phyloP scores from a whole-genome alignment of 2,329 filamentous ascomycete genomes.

The Neodidymelliopsis sp. region DNA sequence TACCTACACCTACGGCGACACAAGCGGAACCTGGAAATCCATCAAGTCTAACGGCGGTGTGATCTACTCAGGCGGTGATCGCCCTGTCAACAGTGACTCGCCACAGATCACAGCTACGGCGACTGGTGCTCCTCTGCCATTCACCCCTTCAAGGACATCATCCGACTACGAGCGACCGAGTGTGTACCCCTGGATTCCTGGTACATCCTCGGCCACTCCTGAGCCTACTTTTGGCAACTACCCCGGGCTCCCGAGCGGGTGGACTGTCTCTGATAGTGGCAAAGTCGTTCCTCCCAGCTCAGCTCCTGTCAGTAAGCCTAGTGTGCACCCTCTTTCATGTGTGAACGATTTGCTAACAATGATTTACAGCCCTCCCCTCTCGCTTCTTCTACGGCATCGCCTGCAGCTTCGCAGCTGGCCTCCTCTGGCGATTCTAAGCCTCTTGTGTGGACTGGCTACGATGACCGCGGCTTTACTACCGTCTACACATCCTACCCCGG shows the following conservation, averaged over 20 bases:
- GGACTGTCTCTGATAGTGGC: constrained; percentile 79
- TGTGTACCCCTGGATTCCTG: constrained; percentile 68
- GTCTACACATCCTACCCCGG: constrained; percentile 47
- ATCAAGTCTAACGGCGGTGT: constrained; percentile 82
- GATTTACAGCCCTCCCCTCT: constrained; percentile 57
- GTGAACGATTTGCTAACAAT: constrained; percentile 23
- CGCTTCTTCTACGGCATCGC: constrained; percentile 61
- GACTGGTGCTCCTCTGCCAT: constrained; percentile 71
- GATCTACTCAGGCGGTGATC: constrained; percentile 68
- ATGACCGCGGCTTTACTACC: constrained; percentile 60
- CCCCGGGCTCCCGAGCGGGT: constrained; percentile 75
- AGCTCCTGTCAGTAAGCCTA: constrained; percentile 69
- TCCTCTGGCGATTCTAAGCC: constrained; percentile 40
- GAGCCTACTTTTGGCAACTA: constrained; percentile 56
- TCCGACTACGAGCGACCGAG: constrained; percentile 55
- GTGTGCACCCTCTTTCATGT: constrained; percentile 20
- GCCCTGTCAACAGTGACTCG: constrained; percentile 62
- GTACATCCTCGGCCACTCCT: constrained; percentile 60
- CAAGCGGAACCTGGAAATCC: constrained; percentile 78
- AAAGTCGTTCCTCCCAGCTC: constrained; percentile 79
- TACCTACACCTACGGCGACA: constrained; percentile 82
- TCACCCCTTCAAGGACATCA: constrained; percentile 65
- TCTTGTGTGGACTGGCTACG: constrained; percentile 55
- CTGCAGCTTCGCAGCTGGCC: constrained; percentile 48
- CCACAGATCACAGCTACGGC: constrained; percentile 70